These are phyloP conservation scores for Rehmannia glutinosa DNA, from an alignment of 257 asterid species.

Conservation along the genomic window DNA sequence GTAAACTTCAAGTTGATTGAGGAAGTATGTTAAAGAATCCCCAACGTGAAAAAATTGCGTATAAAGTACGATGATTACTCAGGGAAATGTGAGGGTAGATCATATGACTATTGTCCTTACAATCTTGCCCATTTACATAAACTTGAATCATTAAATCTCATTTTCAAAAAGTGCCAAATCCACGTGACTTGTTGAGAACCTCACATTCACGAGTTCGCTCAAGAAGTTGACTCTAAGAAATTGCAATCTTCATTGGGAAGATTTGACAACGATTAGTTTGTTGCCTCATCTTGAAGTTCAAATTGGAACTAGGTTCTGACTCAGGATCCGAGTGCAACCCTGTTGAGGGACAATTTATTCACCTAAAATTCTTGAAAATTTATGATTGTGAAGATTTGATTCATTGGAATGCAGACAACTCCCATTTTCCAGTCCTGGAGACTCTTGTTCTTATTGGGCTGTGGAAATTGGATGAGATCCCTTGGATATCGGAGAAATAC, in stretches of 20 bases:
- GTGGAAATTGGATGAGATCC: neutral
- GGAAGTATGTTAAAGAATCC: neutral
- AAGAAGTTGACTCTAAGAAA: neutral
- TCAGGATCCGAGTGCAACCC: neutral
- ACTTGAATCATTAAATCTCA: neutral
- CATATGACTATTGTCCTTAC: neutral
- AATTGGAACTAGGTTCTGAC: neutral
- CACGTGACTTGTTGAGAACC: neutral
- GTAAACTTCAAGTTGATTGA: neutral
- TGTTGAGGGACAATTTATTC: neutral
- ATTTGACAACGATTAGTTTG: neutral
- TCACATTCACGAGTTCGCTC: neutral
- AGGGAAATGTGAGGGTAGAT: neutral
- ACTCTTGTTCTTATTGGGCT: neutral
- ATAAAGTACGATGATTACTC: neutral
- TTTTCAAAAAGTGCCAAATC: neutral
- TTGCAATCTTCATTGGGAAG: neutral
- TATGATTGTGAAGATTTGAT: neutral
- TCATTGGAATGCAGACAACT: neutral
- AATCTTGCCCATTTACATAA: neutral
- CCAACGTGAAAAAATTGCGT: neutral
- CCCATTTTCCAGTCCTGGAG: slow-evolving; percentile 11
- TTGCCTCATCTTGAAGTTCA: neutral
- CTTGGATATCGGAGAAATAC: slow-evolving; percentile 11
- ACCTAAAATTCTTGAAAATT: neutral